Conservation (phyloP, 805 yeast genomes). For the Pichia gijzeniarum region DNA sequence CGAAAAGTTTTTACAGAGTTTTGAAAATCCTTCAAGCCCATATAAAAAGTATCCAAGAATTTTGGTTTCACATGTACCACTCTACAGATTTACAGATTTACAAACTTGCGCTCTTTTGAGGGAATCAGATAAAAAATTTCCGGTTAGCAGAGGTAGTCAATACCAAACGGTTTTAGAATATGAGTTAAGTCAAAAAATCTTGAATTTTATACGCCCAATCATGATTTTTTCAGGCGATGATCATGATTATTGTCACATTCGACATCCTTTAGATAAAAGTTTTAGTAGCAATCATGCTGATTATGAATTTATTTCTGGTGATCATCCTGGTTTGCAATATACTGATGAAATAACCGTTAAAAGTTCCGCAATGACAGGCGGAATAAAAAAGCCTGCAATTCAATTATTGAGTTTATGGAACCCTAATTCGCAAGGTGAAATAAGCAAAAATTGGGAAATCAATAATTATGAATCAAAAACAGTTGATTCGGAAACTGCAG, state of each 20-base stretch:
- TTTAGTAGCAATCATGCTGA: conserved; percentile 15
- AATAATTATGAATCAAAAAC: conserved; percentile 16
- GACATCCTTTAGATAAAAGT: conserved; percentile 35
- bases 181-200: conserved; percentile 50
- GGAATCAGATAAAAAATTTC: conserved; percentile 61
- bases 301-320: conserved; percentile 7
- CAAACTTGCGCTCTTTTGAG: conserved; percentile 72
- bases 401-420: conserved; percentile 65
- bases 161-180: conserved; percentile 83
- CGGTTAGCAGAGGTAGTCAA: conserved; percentile 69
- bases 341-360: conserved; percentile 82
- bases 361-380: conserved; percentile 90
- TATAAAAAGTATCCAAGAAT: conserved; percentile 48
- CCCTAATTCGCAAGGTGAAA: conserved; percentile 23
- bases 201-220: conserved; percentile 56
- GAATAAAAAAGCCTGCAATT: conserved; percentile 77
- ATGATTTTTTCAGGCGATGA: conserved; percentile 88
- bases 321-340: conserved; percentile 17
- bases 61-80: conserved; percentile 81
- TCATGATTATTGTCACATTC: conserved; percentile 86
- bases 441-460: neutral
- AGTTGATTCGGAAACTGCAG: conserved; percentile 24
- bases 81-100: conserved; percentile 57
- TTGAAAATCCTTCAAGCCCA: conserved; percentile 21
- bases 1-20: conserved; percentile 40